Evolutionary conservation across 2,329 filamentous ascomycete genomes (phyloP).

Genomic region (Curvularia sp.): DNA sequence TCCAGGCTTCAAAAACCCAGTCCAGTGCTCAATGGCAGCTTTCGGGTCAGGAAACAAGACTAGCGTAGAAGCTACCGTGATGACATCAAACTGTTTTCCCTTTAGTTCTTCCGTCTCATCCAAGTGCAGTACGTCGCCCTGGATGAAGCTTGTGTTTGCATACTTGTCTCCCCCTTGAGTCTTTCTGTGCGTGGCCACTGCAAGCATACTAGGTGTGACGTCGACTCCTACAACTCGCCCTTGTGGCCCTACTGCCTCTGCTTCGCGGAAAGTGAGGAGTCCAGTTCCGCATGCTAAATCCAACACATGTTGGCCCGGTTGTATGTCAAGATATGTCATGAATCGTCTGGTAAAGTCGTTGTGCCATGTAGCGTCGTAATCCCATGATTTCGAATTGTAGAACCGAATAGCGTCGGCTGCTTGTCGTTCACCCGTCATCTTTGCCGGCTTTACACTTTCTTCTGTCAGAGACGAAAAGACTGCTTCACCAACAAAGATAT

Average conservation of each 20-base stretch:
- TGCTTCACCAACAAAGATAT: not conserved
- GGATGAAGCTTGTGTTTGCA: slow-evolving; percentile 44
- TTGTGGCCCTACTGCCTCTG: slow-evolving; percentile 48
- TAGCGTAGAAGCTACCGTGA: slow-evolving; percentile 52
- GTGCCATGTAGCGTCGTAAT: slow-evolving; percentile 55
- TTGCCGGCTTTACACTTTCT: not conserved
- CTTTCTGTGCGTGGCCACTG: slow-evolving; percentile 45
- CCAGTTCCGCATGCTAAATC: slow-evolving; percentile 59
- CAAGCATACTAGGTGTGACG: slow-evolving; percentile 53
- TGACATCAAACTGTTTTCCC: slow-evolving; percentile 43
- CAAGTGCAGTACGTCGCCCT: slow-evolving; percentile 51
- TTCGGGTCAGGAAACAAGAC: slow-evolving; percentile 52
- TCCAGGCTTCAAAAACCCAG: slow-evolving; percentile 51
- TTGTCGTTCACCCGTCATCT: slow-evolving; percentile 33
- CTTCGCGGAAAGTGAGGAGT: slow-evolving; percentile 51
- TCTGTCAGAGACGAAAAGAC: not conserved
- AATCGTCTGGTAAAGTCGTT: slow-evolving; percentile 51
- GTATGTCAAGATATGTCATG: slow-evolving; percentile 40
- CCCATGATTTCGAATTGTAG: slow-evolving; percentile 46
- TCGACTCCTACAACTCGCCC: slow-evolving; percentile 54
- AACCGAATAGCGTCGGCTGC: slow-evolving; percentile 42
- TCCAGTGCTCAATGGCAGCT: slow-evolving; percentile 50
- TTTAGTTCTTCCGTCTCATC: slow-evolving; percentile 35
- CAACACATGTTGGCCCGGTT: slow-evolving; percentile 52
- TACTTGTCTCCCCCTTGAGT: slow-evolving; percentile 35